These are phyloP conservation scores for Aureobasidium sp. DNA, from an alignment of 2,329 filamentous ascomycete species.

Conservation along the genomic window DNA sequence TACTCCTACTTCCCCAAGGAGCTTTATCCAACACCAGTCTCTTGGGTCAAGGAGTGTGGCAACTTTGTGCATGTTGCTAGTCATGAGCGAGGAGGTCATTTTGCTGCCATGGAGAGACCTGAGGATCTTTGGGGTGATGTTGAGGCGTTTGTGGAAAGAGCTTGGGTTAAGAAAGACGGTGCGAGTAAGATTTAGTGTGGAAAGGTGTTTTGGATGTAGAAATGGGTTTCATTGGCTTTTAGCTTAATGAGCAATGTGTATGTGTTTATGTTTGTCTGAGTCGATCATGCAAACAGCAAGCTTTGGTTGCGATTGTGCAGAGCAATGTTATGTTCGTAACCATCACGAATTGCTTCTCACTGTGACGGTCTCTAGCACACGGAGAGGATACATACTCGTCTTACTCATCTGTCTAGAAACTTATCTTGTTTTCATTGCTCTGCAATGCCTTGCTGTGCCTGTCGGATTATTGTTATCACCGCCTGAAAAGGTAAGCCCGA, in stretches of 20 bases:
- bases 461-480: conserved; percentile 32
- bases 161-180: conserved; percentile 3
- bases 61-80: conserved; percentile 31
- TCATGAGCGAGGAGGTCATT: conserved; percentile 34
- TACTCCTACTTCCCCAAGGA: conserved; percentile 38
- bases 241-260: neutral
- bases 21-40: conserved; percentile 29
- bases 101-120: conserved; percentile 30
- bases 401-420: conserved; percentile 19
- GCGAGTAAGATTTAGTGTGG: neutral
- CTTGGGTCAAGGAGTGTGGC: conserved; percentile 28
- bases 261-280: neutral
- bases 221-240: neutral
- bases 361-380: too few relatives aligned
- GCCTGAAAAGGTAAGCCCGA: conserved; percentile 26
- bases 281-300: neutral
- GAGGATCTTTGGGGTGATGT: conserved; percentile 25
- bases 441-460: conserved; percentile 31
- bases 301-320: neutral
- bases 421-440: conserved; percentile 36
- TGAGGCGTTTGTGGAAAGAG: conserved; percentile 23
- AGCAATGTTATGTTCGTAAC: neutral
- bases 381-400: neutral
- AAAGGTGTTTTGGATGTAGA: neutral
- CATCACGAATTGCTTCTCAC: neutral